Conservation (phyloP, 352 stramenopile species). For the Pythium vanterpoolii region DNA sequence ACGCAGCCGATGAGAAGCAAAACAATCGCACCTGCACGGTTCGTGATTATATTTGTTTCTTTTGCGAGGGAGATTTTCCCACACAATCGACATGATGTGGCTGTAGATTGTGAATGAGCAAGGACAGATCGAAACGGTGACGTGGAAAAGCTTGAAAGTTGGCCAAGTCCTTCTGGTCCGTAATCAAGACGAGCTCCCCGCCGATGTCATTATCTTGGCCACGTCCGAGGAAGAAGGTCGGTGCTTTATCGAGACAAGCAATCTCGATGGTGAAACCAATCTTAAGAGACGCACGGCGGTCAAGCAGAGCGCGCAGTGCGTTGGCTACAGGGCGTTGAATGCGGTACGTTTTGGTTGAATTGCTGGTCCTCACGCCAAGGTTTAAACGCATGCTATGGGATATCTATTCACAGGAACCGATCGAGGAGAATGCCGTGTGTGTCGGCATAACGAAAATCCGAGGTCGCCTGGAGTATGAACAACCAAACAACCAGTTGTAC, state of each 20-base stretch:
- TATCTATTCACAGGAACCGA: constrained; percentile 6
- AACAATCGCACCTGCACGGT: constrained; percentile 45
- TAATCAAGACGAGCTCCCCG: constrained; percentile 84
- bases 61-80: background rate
- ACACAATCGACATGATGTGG: too few species aligned
- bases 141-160: constrained; percentile 76
- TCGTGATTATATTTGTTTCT: constrained; percentile 24
- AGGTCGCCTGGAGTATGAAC: constrained; percentile 63
- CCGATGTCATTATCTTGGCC: constrained; percentile 86
- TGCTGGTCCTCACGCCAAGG: background rate
- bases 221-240: constrained; percentile 64
- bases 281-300: constrained; percentile 71
- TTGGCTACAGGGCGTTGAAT: constrained; percentile 26
- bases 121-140: constrained; percentile 39
- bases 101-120: constrained; percentile 40
- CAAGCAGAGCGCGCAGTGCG: constrained; percentile 34
- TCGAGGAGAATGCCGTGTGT: constrained; percentile 37
- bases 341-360: background rate
- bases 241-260: constrained; percentile 86
- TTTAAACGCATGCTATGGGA: constrained; percentile 1
- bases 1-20: constrained; percentile 61
- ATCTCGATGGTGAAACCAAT: constrained; percentile 88
- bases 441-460: constrained; percentile 27
- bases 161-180: constrained; percentile 73
- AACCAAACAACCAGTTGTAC: constrained; percentile 79